Evolutionary conservation across 164 flowering plant genomes (phyloP), one percentile per base, ranked within the genome.

Genomic region (Aristolochia contorta): DNA sequence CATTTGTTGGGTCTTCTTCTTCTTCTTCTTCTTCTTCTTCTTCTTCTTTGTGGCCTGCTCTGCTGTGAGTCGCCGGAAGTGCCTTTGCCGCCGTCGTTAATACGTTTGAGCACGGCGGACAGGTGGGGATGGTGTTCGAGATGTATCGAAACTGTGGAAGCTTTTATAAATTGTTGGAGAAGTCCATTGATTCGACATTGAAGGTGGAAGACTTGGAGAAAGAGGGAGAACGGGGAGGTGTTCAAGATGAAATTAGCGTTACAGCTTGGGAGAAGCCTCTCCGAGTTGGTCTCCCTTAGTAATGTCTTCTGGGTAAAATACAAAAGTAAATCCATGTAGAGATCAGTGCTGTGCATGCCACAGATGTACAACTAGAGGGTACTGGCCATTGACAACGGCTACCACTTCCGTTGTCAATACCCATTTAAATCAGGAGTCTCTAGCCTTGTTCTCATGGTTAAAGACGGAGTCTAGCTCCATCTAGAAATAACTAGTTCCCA

Each of bases 91-190:
- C 67, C 15, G 69, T 79, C 1, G 82, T 85, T 5, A 85, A 77
- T 68, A 67, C 77, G 2, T 0, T 81, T 30, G 81, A 81, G 67
- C 91, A 81, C 54, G 88, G 86, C 8, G 84, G 88, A 41, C 84
- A 84, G 69, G 75, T 84, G 2, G 89, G 86, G 7, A 84, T 81
- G 85, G 77, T 81, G 57, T 64, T 75, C 48, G 86, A 82, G 71
- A 76, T 79, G 84, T 82, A 79, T 21, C 53, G 82, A 46, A 76
- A 60, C 67, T 62, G 62, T 47, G 79, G 75, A 0, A 84, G 86
- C 0, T 71, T 57, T 16, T 80, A 76, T 21, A 55, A 54, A 22
- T 58, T 67, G 1, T 43, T 82, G 55, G 78, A 74, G 57, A 80
- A 76, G 65, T 47, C 66, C 19, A 76, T 78, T 19, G 72, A 67